phyloP scores from a whole-genome alignment of 768 basidiomycete species.

The Pleurotus pulmonarius region DNA sequence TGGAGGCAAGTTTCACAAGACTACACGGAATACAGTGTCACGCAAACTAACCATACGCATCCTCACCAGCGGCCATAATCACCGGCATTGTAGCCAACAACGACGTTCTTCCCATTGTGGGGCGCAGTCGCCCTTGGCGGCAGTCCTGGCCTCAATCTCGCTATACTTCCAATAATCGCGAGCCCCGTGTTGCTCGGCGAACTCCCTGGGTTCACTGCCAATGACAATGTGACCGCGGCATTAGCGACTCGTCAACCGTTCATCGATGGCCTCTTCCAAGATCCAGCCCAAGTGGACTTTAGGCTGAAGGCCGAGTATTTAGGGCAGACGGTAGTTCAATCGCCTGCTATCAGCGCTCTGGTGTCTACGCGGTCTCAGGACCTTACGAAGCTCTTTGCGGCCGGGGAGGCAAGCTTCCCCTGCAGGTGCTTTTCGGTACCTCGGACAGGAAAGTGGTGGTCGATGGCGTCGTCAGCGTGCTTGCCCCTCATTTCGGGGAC shows the following conservation, averaged over 20 bases:
- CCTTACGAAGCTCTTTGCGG: constrained; percentile 17
- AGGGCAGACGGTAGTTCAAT: constrained; percentile 17
- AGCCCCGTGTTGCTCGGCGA: constrained; percentile 13
- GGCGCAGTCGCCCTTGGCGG: constrained; percentile 24
- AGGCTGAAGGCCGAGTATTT: constrained; percentile 19
- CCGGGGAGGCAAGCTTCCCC: background rate
- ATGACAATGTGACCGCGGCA: constrained; percentile 16
- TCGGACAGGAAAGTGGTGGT: background rate
- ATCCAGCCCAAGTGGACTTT: constrained; percentile 21
- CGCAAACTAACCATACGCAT: too few relatives aligned
- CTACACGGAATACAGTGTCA: too few relatives aligned
- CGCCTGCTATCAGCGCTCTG: constrained; percentile 16
- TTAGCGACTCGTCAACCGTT: constrained; percentile 18
- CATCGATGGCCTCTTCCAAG: constrained; percentile 21
- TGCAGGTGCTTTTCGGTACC: background rate
- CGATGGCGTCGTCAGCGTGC: background rate
- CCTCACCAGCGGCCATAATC: constrained; percentile 19
- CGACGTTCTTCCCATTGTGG: constrained; percentile 21
- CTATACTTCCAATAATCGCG: constrained; percentile 8
- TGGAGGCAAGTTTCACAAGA: constrained; percentile 17
- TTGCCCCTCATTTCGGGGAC: background rate
- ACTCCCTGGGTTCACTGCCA: constrained; percentile 12
- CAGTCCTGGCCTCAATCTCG: constrained; percentile 21
- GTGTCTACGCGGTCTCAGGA: constrained; percentile 22
- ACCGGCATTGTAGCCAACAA: constrained; percentile 26